Base-by-base conservation (phyloP, 2,329 filamentous ascomycete species). In the Madurella mycetomatis region DNA sequence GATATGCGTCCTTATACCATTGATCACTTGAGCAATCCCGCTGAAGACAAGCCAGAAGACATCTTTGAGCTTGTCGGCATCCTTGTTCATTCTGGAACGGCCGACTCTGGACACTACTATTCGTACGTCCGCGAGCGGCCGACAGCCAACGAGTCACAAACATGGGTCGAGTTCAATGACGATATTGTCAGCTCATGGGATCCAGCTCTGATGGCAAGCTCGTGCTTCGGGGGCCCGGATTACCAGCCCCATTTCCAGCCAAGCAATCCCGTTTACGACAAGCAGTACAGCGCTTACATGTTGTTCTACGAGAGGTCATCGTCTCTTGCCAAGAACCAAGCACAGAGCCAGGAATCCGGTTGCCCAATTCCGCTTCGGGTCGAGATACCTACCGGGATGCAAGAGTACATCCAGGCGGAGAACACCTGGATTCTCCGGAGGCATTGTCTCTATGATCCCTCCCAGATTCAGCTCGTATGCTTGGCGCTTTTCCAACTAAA, bases 101-200 rank as follows among this genome's bases (percentile, higher is more conserved):
- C 92, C 12, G 90, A 96, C 66, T 92, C 90, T 30, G 94, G 94
- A 0, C 94, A 99, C 69, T 99, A 99, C 72, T 97, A 96, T 72
- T 97, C 92, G 0, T 97, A 91, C 68, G 90, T 95, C 59, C 87
- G 90, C 50, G 88, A 96, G 68, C 82, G 91, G 16, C 84, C 89
- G 17, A 76, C 73, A 15, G 71, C 78, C 17, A 69, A 69, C 13
- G 68, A 72, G 34, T 68, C 68, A 4, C 73, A 74, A 11, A 73
- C 74, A 5, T 99, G 94, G 94, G 79, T 95, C 9, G 90, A 96
- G 66, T 96, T 96, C 71, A 97, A 99, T 63, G 94, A 99, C 67
- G 86, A 90, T n/a, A 77, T 82, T 47, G 92, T 96, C 19, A 83
- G 77, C 16, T 72, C 77, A 1, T 96, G 92, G 77, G 87, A 96